Conservation (phyloP, 495 filamentous ascomycete genomes). For the Lepraria neglecta region DNA sequence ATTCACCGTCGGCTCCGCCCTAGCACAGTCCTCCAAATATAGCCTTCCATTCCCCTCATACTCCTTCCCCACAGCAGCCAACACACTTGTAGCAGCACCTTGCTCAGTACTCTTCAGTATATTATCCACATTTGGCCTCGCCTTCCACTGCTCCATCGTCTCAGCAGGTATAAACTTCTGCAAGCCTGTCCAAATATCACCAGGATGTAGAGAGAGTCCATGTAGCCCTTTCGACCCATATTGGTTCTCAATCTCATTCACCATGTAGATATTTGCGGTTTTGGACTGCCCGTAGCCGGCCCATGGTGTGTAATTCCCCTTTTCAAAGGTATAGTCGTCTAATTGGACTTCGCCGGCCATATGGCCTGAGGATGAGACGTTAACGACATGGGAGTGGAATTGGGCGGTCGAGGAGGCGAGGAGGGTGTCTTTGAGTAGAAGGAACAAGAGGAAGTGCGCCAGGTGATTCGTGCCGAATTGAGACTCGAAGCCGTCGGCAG, state of each 20-base stretch:
- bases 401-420: constrained; percentile 35
- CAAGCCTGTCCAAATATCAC: constrained; percentile 30
- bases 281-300: constrained; percentile 37
- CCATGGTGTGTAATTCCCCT: constrained; percentile 36
- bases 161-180: constrained; percentile 28
- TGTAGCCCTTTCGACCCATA: constrained; percentile 38
- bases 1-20: not conserved
- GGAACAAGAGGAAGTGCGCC: constrained; percentile 48
- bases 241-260: constrained; percentile 39
- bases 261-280: constrained; percentile 39
- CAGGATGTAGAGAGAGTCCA: constrained; percentile 38
- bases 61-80: constrained; percentile 36
- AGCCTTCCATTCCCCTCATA: constrained; percentile 37
- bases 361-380: constrained; percentile 39
- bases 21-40: constrained; percentile 22
- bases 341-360: constrained; percentile 26
- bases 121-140: constrained; percentile 23
- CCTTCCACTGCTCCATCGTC: constrained; percentile 19
- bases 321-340: constrained; percentile 35
- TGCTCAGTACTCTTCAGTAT: constrained; percentile 34
- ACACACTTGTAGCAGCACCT: constrained; percentile 41
- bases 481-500: constrained; percentile 42
- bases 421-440: constrained; percentile 41
- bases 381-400: constrained; percentile 41
- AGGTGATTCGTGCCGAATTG: constrained; percentile 50